A percentile compares a stretch with the other conserved stretches of the same genome.
phyloP scores from a whole-genome alignment of 1,284 basidiomycete genomes.

The Bjerkandera adusta region DNA sequence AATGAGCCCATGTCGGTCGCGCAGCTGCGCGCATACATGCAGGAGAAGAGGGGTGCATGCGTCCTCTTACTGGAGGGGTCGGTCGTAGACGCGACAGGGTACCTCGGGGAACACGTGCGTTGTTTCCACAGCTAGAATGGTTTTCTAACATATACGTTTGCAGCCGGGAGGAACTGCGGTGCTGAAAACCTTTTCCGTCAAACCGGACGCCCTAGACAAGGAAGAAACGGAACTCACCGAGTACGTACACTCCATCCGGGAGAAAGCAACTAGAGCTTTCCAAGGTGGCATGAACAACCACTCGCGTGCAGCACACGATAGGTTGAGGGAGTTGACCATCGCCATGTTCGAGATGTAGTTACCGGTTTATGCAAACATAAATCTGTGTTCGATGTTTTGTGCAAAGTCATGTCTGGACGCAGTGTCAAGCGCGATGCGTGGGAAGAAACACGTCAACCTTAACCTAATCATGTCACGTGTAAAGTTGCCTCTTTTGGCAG shows the following conservation, averaged over 20 bases:
- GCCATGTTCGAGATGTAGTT: conserved; percentile 21
- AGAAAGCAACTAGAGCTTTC: conserved; percentile 64
- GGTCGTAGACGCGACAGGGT: conserved; percentile 61
- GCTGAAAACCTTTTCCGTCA: conserved; percentile 45
- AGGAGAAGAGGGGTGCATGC: conserved; percentile 37
- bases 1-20: conserved; percentile 17
- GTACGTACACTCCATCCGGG: conserved; percentile 11
- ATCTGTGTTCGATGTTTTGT: too few relatives aligned
- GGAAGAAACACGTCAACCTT: too few relatives aligned
- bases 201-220: conserved; percentile 19
- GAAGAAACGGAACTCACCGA: conserved; percentile 10
- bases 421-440: too few relatives aligned
- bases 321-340: conserved; percentile 49
- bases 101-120: conserved; percentile 67
- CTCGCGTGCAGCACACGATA: conserved; percentile 55
- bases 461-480: too few relatives aligned
- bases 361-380: too few relatives aligned
- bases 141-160: conserved; percentile 3
- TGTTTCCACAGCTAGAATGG: conserved; percentile 3
- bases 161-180: conserved; percentile 56
- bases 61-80: conserved; percentile 61
- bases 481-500: too few relatives aligned
- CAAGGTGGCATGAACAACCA: conserved; percentile 74
- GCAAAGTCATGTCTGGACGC: too few relatives aligned
- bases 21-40: conserved; percentile 29